phyloP scores from a whole-genome alignment of 1,284 basidiomycete genomes.

The Ceratobasidium sp. region DNA sequence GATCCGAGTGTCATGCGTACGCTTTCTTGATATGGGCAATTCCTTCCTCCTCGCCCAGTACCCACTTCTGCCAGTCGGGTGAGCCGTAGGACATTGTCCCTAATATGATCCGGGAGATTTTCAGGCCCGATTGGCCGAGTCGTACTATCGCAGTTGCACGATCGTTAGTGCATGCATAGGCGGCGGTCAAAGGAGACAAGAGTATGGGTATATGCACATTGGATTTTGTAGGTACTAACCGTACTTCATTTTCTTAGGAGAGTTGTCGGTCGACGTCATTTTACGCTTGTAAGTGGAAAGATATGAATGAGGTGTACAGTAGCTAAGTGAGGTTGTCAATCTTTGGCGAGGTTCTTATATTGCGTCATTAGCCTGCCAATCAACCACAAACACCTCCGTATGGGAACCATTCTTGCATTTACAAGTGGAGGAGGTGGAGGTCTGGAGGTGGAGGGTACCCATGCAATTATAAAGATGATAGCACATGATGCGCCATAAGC shows the following conservation, averaged over 20 bases:
- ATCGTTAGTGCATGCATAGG: neutral
- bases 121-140: constrained; percentile 44
- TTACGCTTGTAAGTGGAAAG: no score
- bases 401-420: no score
- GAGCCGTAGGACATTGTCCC: constrained; percentile 43
- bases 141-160: constrained; percentile 15
- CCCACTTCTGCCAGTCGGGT: constrained; percentile 43
- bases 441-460: no score
- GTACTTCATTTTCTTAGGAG: constrained; percentile 27
- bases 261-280: no score
- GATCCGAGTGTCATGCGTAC: constrained; percentile 4
- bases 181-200: neutral
- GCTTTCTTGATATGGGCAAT: constrained; percentile 43
- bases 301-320: no score
- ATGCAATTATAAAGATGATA: no score
- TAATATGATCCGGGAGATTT: constrained; percentile 44
- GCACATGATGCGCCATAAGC: no score
- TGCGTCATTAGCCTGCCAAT: no score
- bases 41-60: constrained; percentile 41
- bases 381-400: no score
- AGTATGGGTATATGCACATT: neutral
- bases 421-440: no score
- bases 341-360: no score
- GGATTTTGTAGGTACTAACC: constrained; percentile 1
- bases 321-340: no score